A percentile compares a stretch with the other conserved stretches of the same genome.
Conservation (phyloP, 2,329 filamentous ascomycete species). For the Zymoseptoria pseudotritici region DNA sequence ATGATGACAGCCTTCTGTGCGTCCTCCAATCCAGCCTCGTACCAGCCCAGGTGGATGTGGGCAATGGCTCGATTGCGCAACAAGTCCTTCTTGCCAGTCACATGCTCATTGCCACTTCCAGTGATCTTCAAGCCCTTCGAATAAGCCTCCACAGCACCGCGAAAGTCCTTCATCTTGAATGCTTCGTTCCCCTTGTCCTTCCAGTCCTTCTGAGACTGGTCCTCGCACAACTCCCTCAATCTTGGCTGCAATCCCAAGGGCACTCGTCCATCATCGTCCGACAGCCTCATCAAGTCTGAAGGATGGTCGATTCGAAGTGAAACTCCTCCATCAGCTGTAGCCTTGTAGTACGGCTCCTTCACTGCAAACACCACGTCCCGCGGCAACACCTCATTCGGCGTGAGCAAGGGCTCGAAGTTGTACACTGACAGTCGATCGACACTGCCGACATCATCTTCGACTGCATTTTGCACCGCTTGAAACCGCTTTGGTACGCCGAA, state of each 20-base stretch:
- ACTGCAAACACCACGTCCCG: slow-evolving; percentile 15
- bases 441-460: slow-evolving; percentile 33
- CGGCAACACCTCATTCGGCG: slow-evolving; percentile 7
- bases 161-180: slow-evolving; percentile 10
- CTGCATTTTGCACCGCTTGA: slow-evolving; percentile 9
- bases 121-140: slow-evolving; percentile 3
- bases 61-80: slow-evolving; percentile 19
- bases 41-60: slow-evolving; percentile 12
- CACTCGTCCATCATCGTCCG: slow-evolving; percentile 3
- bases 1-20: slow-evolving; percentile 9
- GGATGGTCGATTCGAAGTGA: slow-evolving; percentile 24
- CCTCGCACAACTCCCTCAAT: background rate
- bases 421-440: slow-evolving; percentile 24
- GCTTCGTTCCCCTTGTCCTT: slow-evolving; percentile 19
- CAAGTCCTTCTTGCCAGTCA: slow-evolving; percentile 7
- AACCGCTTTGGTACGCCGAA: slow-evolving; percentile 9
- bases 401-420: slow-evolving; percentile 6
- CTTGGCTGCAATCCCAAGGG: slow-evolving; percentile 3
- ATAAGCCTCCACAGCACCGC: slow-evolving; percentile 11
- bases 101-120: background rate
- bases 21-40: slow-evolving; percentile 16
- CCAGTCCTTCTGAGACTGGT: slow-evolving; percentile 1
- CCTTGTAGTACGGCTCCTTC: slow-evolving; percentile 25
- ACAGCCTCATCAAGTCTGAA: slow-evolving; percentile 18
- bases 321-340: slow-evolving; percentile 6